Evolutionary conservation across 345 rosid genomes (phyloP), one percentile per base, ranked within the genome.

Genomic region (Cardamine chenopodiifolia): DNA sequence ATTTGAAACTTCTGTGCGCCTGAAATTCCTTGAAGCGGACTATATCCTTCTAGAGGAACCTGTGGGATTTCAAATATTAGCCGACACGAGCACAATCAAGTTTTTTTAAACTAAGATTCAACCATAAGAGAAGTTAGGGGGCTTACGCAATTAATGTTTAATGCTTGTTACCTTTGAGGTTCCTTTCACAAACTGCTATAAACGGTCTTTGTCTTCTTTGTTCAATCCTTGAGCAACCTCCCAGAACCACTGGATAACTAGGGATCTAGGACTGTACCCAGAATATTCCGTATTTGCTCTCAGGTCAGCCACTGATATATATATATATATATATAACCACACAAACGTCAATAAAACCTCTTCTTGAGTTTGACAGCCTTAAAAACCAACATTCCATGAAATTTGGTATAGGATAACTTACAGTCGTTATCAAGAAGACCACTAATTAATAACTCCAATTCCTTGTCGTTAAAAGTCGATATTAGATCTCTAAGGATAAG

Each of bases 161-260:
- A 19, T 32, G 40, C 22, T 61, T 49, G 23, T 54, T 82, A 91
- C 99, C 96, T 94, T 94, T 4, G 97, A 94, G 68, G 99, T 94
- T 80, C 99, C 97, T 4, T 97, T 94, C 48, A 94, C 97, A 77
- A 94, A 94, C 85, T 94, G 99, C 70, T 91, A 85, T 70, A 94
- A 90, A 31, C 97, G 92, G 55, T 97, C 99, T 79, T 88, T 90
- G 76, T 91, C 99, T 79, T 94, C 99, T 86, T 94, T 90, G 86
- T 96, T 94, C 79, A 94, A 87, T 70, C 88, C 95, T 68, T 91
- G 97, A 79, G 82, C 99, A 63, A 87, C 97, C 83, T 94, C 99
- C 99, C 97, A 94, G 83, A 94, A 94, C 99, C 99, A 94, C 73
- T 90, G 99, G 70, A 91, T 89, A 65, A 87, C 85, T n/a, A 91